A percentile compares a stretch with the other conserved stretches of the same genome.
phyloP scores from a whole-genome alignment of 1,139 yeast genomes.

The Taphrina confusa region DNA sequence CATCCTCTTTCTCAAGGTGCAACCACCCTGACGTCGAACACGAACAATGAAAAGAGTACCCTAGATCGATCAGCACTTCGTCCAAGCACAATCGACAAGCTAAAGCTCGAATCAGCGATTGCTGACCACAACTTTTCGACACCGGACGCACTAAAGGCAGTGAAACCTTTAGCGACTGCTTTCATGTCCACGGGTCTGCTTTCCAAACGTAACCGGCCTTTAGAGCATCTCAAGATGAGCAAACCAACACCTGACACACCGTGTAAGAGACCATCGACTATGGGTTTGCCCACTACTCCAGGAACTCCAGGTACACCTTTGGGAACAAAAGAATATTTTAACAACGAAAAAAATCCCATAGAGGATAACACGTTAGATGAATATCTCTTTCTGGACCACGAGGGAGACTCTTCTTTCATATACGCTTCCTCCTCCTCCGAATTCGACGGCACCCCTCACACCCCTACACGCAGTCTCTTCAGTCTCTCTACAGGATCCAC shows the following conservation, averaged over 20 bases:
- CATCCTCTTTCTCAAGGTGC: constrained; percentile 41
- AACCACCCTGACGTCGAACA: constrained; percentile 29
- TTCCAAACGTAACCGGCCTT: constrained; percentile 61
- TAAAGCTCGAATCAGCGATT: not conserved
- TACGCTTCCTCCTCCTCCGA: constrained; percentile 31
- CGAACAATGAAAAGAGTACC: constrained; percentile 34
- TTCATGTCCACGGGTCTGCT: constrained; percentile 73
- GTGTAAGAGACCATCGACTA: constrained; percentile 58
- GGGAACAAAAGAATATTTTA: constrained; percentile 34
- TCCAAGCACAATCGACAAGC: not conserved
- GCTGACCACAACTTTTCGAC: constrained; percentile 42
- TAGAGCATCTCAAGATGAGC: constrained; percentile 10
- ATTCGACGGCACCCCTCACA: constrained; percentile 21
- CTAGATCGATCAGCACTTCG: constrained; percentile 10
- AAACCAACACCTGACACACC: constrained; percentile 69
- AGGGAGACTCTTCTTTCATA: constrained; percentile 28
- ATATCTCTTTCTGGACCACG: constrained; percentile 18
- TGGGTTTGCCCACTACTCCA: constrained; percentile 35
- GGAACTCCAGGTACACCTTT: constrained; percentile 30
- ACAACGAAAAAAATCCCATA: constrained; percentile 1
- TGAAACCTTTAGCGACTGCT: constrained; percentile 82
- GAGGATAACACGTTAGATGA: constrained; percentile 22
- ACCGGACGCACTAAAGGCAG: constrained; percentile 66
- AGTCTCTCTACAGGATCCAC: constrained; percentile 10
- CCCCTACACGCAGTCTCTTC: constrained; percentile 30